phyloP scores from a whole-genome alignment of 1,284 basidiomycete species.

The Ceratobasidium sp. region DNA sequence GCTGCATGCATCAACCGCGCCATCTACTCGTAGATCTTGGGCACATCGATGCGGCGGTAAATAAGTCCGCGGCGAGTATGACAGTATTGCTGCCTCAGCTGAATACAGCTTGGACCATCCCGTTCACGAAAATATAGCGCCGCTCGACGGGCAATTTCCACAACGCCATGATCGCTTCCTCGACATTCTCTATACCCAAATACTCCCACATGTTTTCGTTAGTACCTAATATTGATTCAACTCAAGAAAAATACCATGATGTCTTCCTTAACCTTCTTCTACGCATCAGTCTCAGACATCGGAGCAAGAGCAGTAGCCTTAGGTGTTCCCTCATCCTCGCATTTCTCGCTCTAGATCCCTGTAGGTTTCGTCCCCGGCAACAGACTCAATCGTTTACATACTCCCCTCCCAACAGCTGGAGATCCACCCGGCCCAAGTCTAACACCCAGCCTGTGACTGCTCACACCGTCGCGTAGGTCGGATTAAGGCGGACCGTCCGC shows the following conservation, averaged over 20 bases:
- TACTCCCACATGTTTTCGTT: constrained; percentile 64
- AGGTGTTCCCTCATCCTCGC: constrained; percentile 69
- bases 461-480: constrained; percentile 61
- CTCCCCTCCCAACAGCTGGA: constrained; percentile 61
- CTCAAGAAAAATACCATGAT: constrained; percentile 62
- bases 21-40: constrained; percentile 83
- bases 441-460: constrained; percentile 67
- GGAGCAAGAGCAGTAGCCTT: constrained; percentile 56
- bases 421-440: constrained; percentile 60
- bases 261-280: constrained; percentile 85
- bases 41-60: constrained; percentile 83
- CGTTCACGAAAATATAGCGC: constrained; percentile 77
- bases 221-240: too few relatives aligned
- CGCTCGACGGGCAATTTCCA: constrained; percentile 74
- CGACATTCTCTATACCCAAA: constrained; percentile 80
- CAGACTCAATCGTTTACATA: constrained; percentile 81
- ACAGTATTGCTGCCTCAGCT: constrained; percentile 90
- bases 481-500: constrained; percentile 61
- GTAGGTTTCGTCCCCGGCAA: constrained; percentile 71
- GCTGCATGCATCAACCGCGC: constrained; percentile 79
- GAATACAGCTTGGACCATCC: constrained; percentile 76
- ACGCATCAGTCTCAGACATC: constrained; percentile 79
- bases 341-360: constrained; percentile 62
- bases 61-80: constrained; percentile 77
- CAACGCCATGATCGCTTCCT: constrained; percentile 90